Evolutionary conservation across 805 yeast genomes (phyloP), one percentile per base, ranked within the genome.

Genomic region (Lachancea lanzarotensis): DNA sequence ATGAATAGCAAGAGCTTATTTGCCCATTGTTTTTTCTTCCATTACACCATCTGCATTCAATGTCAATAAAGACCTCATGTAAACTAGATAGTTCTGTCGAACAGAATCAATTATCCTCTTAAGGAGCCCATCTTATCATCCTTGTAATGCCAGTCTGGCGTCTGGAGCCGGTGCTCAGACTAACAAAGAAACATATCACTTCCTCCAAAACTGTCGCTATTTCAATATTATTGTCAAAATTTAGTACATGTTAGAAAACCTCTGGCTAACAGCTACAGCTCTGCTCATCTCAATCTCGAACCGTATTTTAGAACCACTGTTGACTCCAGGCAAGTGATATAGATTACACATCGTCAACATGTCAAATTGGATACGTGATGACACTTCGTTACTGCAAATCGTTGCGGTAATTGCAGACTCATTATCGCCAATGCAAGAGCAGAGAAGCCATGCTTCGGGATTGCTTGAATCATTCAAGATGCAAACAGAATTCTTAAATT

Each of bases 401-500:
- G 76, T 77, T 40, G 66, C 70, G 17, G 79, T 89, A 22, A 73
- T 90, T 49, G 71, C 74, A 38, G 86, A 86, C n/a, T 78, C 95
- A 2, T 70, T 86, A 51, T 80, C 93, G 2, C 65, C 82, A 11
- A 68, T 75, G 52, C 69, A 75, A 26, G 53, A 57, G 2, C 77
- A 73, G 37, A 74, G 96, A 47, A 63, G 67, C 22, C 71, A 71
- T 29, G 96, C 97, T 12, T 84, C 84, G 48, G 79, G 76, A 36
- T 86, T 90, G 2, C 72, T 90, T 42, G 76, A 75, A 16, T 77
- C 74, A 36, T 95, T 95, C 19, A 76, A 78, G 50, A 49, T 57
- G 13, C 86, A 84, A 56, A 82, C 87, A 0, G 95, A 89, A 62
- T 77, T 88, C 53, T 84, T 84, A 54, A 86, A 86, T 62, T 91